Evolutionary conservation across 192 early-diverging fungal genomes (phyloP).

Genomic region (Coemansia sp.): DNA sequence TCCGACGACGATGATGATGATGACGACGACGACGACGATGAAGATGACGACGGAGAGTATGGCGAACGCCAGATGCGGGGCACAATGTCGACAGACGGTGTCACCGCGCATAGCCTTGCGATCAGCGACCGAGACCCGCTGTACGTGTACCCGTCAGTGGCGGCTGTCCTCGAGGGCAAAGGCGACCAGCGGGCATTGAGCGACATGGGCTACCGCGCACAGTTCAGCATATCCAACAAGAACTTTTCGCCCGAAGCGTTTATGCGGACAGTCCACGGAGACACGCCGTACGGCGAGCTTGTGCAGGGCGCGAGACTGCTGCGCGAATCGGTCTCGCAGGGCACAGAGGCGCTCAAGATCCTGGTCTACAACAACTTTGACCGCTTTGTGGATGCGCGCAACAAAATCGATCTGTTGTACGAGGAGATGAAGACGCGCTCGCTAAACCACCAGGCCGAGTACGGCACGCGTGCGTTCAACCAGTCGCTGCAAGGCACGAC

Average conservation of each 20-base stretch:
- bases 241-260: constrained; percentile 68
- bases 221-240: constrained; percentile 46
- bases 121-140: constrained; percentile 49
- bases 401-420: constrained; percentile 89
- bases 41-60: constrained; percentile 9
- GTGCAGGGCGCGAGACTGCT: constrained; percentile 68
- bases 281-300: constrained; percentile 81
- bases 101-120: constrained; percentile 7
- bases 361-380: constrained; percentile 96
- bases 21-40: constrained; percentile 3
- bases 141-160: constrained; percentile 36
- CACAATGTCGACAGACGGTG: constrained; percentile 15
- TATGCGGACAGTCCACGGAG: constrained; percentile 73
- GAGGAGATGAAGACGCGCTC: constrained; percentile 85
- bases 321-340: constrained; percentile 66
- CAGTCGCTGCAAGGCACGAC: constrained; percentile 60
- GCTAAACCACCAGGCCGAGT: constrained; percentile 70
- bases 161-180: constrained; percentile 32
- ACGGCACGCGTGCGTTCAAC: constrained; percentile 71
- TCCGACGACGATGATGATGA: constrained; percentile 3
- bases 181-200: constrained; percentile 20
- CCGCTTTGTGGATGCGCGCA: constrained; percentile 92
- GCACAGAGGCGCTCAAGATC: constrained; percentile 78
- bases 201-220: constrained; percentile 44
- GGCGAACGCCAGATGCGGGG: constrained; percentile 11